Base-by-base conservation (phyloP, 768 basidiomycete genomes). In the Lentinula raphanica region DNA sequence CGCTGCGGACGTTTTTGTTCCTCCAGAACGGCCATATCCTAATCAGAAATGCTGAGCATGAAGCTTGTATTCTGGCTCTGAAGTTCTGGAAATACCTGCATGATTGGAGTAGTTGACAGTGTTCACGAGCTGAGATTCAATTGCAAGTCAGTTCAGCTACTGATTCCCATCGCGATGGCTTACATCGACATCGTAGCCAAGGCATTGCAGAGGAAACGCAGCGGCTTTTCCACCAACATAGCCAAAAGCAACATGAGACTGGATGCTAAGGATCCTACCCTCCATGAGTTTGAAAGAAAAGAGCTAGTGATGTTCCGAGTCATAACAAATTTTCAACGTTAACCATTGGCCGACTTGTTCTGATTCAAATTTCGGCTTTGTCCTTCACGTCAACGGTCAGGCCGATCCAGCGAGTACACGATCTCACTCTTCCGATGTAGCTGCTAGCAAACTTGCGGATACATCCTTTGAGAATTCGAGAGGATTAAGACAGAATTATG, bases 51-150 rank as follows among this genome's bases (percentile, higher is more conserved):
- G 49, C n/a, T 38, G 51, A 32, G 21, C 54, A 56, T n/a, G 19
- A 21, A 27, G 40, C 54, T 27, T 35, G 12, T 32, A 13, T 38
- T 19, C 32, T 27, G 5, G 27, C 51, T 23, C 29, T n/a, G 62
- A 3, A 21, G 39, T 27, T 3, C 15, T n/a, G n/a, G 1, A 15
- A 35, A 21, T 56, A 90, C 93, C 94, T 5, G 93, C 80, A 69
- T 99, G 96, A 64, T 98, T 99, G 7, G 92, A 92, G 69, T 90
- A 98, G 66, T 97, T 90, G 36, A 98, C 95, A 1, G 93, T 93
- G 67, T 94, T 95, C 21, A 96, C 82, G 56, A 88, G 81, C 89
- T 91, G 68, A 2, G 40, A 48, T 51, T 23, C 49, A n/a, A 39
- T 31, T 56, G 61, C 53, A 54, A 65, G 56, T 25, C 32, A 48